phyloP scores from a whole-genome alignment of 352 stramenopile genomes.

The Phytophthora meadii region DNA sequence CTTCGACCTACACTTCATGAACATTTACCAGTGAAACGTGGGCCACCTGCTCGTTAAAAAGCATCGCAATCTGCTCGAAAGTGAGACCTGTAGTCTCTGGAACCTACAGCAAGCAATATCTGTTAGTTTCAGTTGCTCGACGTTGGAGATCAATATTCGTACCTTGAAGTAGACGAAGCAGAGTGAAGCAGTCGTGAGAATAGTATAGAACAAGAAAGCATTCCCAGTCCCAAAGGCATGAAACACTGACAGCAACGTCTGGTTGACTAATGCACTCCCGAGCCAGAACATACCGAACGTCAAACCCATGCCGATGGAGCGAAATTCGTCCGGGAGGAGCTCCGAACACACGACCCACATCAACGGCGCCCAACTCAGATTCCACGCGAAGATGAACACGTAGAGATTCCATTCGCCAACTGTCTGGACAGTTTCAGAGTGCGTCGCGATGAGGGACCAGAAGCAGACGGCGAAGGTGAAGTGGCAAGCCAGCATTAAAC shows the following conservation, averaged over 20 bases:
- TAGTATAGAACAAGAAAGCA: constrained; percentile 68
- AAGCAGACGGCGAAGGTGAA: constrained; percentile 64
- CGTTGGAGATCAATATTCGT: background rate
- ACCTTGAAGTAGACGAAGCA: constrained; percentile 68
- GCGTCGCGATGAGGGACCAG: constrained; percentile 39
- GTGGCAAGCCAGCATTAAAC: constrained; percentile 59
- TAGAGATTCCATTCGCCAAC: constrained; percentile 73
- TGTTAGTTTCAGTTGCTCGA: background rate
- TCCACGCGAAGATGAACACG: constrained; percentile 78
- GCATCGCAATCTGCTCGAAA: constrained; percentile 69
- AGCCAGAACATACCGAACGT: constrained; percentile 81
- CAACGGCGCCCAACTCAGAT: constrained; percentile 75
- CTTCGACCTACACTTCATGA: constrained; percentile 10
- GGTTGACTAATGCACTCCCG: constrained; percentile 69
- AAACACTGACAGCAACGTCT: constrained; percentile 73
- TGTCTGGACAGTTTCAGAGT: constrained; percentile 34
- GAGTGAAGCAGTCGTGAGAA: constrained; percentile 49
- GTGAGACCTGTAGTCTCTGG: constrained; percentile 69
- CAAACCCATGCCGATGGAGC: constrained; percentile 76
- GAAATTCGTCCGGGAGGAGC: constrained; percentile 67
- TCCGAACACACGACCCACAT: constrained; percentile 84
- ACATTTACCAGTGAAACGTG: constrained; percentile 15
- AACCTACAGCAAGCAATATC: constrained; percentile 33
- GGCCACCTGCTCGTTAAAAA: constrained; percentile 44
- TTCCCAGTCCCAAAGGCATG: constrained; percentile 48